Conservation (phyloP, 2,329 filamentous ascomycete species). For the Penicillium sp. region DNA sequence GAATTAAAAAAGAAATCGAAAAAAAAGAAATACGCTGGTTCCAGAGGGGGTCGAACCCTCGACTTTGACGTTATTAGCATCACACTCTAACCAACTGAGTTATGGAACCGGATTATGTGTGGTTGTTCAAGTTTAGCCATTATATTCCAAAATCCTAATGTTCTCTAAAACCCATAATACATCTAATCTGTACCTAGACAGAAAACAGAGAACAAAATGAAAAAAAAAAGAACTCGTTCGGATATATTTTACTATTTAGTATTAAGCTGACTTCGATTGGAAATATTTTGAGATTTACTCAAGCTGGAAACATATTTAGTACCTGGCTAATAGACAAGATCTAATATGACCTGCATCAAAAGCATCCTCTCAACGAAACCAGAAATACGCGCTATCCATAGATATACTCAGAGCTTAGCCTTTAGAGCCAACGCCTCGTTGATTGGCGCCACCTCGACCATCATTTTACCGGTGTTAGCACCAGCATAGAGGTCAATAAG, state of each 20-base stretch:
- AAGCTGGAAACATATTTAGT: neutral
- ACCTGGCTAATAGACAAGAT: neutral
- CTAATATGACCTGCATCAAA: neutral
- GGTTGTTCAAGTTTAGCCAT: too few relatives aligned
- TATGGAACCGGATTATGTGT: too few relatives aligned
- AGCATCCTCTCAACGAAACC: neutral
- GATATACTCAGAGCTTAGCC: slow-evolving; percentile 41
- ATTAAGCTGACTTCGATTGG: neutral
- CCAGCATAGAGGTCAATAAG: slow-evolving; percentile 66
- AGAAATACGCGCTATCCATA: neutral
- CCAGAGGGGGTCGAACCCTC: too few relatives aligned
- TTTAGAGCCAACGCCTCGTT: slow-evolving; percentile 34
- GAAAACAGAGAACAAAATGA: neutral
- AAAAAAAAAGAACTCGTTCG: fast-evolving
- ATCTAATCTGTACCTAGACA: too few relatives aligned
- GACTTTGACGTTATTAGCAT: too few relatives aligned
- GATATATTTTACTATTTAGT: neutral
- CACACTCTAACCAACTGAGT: too few relatives aligned
- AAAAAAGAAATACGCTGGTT: too few relatives aligned
- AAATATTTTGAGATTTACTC: neutral
- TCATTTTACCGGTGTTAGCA: slow-evolving; percentile 66
- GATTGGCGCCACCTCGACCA: slow-evolving; percentile 45
- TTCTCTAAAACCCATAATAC: too few relatives aligned
- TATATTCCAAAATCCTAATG: too few relatives aligned
- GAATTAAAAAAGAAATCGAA: too few relatives aligned